A percentile compares a stretch with the other conserved stretches of the same genome.
Conservation (phyloP, 192 early-diverging fungal genomes). For the Backusella morwellensis region DNA sequence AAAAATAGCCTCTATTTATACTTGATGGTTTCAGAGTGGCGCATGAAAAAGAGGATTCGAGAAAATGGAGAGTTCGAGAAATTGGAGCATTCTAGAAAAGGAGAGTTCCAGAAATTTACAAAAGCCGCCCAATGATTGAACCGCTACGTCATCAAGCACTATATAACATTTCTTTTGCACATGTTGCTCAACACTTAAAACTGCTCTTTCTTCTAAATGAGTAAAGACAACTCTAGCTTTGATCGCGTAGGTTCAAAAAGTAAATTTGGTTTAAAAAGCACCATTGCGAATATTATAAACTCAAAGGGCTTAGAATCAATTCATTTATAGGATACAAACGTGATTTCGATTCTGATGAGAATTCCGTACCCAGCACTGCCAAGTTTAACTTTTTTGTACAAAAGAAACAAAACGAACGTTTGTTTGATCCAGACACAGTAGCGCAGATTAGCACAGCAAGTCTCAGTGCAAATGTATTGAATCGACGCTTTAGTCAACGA, state of each 20-base stretch:
- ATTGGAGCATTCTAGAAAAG: constrained; percentile 19
- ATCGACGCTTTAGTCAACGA: neutral
- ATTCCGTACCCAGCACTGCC: neutral
- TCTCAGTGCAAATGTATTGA: neutral
- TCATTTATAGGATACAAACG: neutral
- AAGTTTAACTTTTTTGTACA: neutral
- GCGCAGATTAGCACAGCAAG: neutral
- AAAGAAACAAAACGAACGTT: neutral
- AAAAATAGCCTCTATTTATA: too few species aligned
- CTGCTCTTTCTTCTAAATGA: neutral
- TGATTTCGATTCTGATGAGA: neutral
- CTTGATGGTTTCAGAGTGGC: too few species aligned
- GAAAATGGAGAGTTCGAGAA: too few species aligned
- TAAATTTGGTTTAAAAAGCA: neutral
- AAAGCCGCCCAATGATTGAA: neutral
- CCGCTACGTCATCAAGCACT: neutral
- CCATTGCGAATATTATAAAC: neutral
- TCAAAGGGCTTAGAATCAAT: neutral
- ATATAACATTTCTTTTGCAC: neutral
- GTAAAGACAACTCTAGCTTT: neutral
- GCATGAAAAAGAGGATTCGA: neutral
- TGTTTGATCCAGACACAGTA: neutral
- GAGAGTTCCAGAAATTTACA: neutral
- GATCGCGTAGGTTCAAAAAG: constrained; percentile 7
- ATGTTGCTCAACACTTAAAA: neutral